Evolutionary conservation across 768 basidiomycete species (phyloP), one percentile per base, ranked within the genome.

Genomic region (Leucosporidium yakuticum): DNA sequence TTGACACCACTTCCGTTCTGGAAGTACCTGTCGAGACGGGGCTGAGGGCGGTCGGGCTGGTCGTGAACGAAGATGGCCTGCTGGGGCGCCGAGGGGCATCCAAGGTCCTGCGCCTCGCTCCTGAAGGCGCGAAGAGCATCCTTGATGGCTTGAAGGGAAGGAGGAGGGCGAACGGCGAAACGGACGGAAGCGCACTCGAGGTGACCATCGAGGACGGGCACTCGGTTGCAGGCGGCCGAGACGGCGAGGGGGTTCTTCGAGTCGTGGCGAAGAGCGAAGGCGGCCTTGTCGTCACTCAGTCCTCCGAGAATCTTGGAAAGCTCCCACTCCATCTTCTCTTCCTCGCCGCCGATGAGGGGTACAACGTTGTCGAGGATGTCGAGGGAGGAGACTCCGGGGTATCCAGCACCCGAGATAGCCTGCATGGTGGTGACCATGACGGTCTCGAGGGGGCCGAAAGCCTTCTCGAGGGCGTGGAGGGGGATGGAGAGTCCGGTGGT

Each of bases 241-340:
- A 99, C 85, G 64, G 87, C 86, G n/a, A 99, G 81, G 0, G 92
- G 91, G 39, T 44, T 8, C 8, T 44, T 44, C 50, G 86, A 82
- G n/a, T 77, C 76, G 0, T 85, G 80, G 80, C 92, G 92, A 85
- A 91, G 87, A 77, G 96, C 94, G 78, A 96, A 98, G 17, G 84
- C 75, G 65, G 83, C 84, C 8, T 77, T 71, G 59, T 82, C 82
- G 31, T 84, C 81, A 4, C 81, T 75, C 65, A 97, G 74, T 4
- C 88, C 91, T 29, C 96, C 95, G 27, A 99, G 86, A 75, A 99
- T 99, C 82, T 98, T 99, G 74, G 89, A 84, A 9, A 91, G 88
- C 81, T 99, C 96, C 96, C 96, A 99, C 78, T 99, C 95, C 72
- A 98, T 92, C 78, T 98, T 99, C 77, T 98, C 96, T 74, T 82